Evolutionary conservation across 768 basidiomycete genomes (phyloP).

Genomic region (Mrakia gelida): DNA sequence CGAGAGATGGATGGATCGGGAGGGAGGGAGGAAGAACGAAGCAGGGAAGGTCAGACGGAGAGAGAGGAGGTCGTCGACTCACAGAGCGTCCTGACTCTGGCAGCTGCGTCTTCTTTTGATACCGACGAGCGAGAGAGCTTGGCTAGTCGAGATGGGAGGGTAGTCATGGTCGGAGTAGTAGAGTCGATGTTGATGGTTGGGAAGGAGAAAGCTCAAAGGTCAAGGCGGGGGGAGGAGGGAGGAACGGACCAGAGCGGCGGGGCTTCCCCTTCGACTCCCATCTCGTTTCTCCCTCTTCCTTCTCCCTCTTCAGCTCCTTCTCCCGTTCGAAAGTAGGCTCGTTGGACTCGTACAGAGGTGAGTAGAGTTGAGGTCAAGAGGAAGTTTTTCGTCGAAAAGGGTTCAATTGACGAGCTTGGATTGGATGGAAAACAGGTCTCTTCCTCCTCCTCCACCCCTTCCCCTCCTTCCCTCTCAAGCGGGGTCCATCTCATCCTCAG

Average conservation of each 20-base stretch:
- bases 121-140: conserved; percentile 59
- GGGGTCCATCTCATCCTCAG: background rate
- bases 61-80: conserved; percentile 42
- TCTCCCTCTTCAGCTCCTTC: background rate
- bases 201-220: background rate
- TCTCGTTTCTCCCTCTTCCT: background rate
- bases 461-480: background rate
- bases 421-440: background rate
- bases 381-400: background rate
- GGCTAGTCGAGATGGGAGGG: conserved; percentile 86
- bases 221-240: background rate
- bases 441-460: background rate
- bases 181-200: background rate
- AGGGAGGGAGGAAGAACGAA: background rate
- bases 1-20: conserved; percentile 14
- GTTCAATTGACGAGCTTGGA: background rate
- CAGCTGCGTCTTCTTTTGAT: conserved; percentile 57
- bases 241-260: background rate
- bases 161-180: conserved; percentile 55
- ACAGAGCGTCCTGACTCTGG: conserved; percentile 74
- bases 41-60: background rate
- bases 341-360: background rate
- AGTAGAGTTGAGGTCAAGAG: background rate
- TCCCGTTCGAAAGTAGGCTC: background rate
- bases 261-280: background rate